Evolutionary conservation across 2,329 filamentous ascomycete species (phyloP).

Genomic region (Penicillium sp.): DNA sequence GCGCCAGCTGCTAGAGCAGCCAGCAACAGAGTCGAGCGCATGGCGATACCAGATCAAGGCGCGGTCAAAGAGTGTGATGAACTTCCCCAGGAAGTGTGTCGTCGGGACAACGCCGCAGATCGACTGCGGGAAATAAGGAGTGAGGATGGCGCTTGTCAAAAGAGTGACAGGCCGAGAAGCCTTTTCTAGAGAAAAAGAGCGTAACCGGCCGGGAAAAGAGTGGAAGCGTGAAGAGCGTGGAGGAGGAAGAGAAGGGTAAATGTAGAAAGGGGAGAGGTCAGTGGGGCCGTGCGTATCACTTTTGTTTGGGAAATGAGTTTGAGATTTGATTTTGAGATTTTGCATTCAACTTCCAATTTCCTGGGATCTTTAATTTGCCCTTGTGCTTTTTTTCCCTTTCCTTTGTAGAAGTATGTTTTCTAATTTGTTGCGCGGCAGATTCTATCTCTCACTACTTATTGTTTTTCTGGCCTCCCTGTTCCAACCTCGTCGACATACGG

Average conservation of each 20-base stretch:
- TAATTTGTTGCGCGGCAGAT: not conserved
- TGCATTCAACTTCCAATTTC: not conserved
- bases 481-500: constrained; percentile 18
- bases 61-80: constrained; percentile 5
- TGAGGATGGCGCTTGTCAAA: constrained; percentile 21
- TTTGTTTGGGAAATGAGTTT: not conserved
- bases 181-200: constrained; percentile 28
- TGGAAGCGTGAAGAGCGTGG: constrained; percentile 6
- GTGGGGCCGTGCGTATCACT: constrained; percentile 17
- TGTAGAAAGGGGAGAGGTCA: not conserved
- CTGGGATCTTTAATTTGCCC: not conserved
- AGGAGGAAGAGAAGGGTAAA: constrained; percentile 3
- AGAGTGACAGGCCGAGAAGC: constrained; percentile 33
- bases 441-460: constrained; percentile 16
- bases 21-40: constrained; percentile 36
- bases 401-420: not conserved
- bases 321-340: no score
- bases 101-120: constrained; percentile 29
- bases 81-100: constrained; percentile 38
- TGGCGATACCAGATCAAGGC: constrained; percentile 31
- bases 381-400: not conserved
- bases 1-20: constrained; percentile 34
- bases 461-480: not conserved
- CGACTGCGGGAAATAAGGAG: constrained; percentile 28
- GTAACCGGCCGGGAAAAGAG: constrained; percentile 19